Conservation (phyloP, 768 basidiomycete species). For the Pisolithus tinctorius region DNA sequence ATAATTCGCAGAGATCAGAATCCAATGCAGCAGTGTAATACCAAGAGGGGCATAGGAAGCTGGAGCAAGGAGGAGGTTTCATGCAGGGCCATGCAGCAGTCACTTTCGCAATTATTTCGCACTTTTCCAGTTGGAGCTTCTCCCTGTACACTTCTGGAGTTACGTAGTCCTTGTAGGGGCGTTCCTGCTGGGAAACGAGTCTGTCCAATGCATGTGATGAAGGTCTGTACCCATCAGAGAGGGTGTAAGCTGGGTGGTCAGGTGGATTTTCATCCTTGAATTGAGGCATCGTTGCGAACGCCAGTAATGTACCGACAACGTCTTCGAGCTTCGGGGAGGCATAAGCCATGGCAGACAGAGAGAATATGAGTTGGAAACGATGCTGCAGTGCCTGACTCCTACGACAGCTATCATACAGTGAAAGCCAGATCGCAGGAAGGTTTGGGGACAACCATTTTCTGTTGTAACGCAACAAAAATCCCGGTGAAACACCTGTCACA, state of each 20-base stretch:
- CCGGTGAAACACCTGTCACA: background rate
- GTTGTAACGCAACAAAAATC: slow-evolving; percentile 7
- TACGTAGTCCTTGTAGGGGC: background rate
- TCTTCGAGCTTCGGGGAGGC: slow-evolving; percentile 6
- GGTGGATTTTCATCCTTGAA: slow-evolving; percentile 7
- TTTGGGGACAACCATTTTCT: slow-evolving; percentile 17
- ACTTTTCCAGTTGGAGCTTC: background rate
- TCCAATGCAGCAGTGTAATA: slow-evolving; percentile 2
- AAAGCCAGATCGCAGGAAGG: slow-evolving; percentile 18
- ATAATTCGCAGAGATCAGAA: background rate
- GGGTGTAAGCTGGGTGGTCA: slow-evolving; percentile 1
- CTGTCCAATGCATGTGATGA: background rate
- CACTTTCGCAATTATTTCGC: background rate
- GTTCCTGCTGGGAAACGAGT: background rate
- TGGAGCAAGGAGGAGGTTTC: slow-evolving; percentile 5
- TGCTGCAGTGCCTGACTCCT: background rate
- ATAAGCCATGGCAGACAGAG: slow-evolving; percentile 25
- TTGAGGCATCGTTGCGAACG: slow-evolving; percentile 17
- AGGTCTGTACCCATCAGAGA: slow-evolving; percentile 6
- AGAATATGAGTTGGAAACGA: slow-evolving; percentile 20
- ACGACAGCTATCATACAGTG: slow-evolving; percentile 19
- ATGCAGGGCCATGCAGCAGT: slow-evolving; percentile 11
- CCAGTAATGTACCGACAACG: slow-evolving; percentile 24
- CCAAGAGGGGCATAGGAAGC: background rate
- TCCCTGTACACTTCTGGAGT: slow-evolving; percentile 8